Percentiles rank a stretch among this genome's conserved stretches.
Conservation (phyloP, 2,329 filamentous ascomycete genomes). For the Hymenoscyphus linearis region DNA sequence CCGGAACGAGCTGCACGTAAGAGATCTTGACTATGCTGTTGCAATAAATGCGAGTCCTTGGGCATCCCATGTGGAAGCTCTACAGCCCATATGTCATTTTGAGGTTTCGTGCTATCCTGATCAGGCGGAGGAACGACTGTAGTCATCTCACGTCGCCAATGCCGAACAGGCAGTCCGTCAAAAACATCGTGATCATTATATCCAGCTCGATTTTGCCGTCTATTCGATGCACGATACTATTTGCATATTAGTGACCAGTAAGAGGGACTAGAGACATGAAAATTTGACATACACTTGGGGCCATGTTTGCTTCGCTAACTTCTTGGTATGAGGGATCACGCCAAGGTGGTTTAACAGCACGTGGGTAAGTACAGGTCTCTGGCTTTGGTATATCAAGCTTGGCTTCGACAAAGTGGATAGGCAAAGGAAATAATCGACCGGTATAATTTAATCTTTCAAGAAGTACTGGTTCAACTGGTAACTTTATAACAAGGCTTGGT, state of each 20-base stretch:
- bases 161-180: conserved; percentile 68
- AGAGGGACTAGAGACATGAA: not conserved
- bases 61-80: conserved; percentile 80
- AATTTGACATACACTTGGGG: conserved; percentile 7
- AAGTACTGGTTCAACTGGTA: not conserved
- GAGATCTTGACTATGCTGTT: conserved; percentile 75
- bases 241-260: not conserved
- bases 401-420: not conserved
- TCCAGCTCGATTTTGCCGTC: conserved; percentile 30
- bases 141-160: conserved; percentile 74
- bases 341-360: not conserved
- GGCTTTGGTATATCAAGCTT: not conserved
- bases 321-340: not conserved
- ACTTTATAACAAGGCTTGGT: not conserved
- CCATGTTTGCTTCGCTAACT: conserved; percentile 4
- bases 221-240: conserved; percentile 27
- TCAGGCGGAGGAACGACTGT: conserved; percentile 61
- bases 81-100: conserved; percentile 64
- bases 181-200: conserved; percentile 50
- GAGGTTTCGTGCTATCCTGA: conserved; percentile 54
- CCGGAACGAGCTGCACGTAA: conserved; percentile 76
- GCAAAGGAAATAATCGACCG: not conserved
- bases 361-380: not conserved
- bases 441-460: not conserved
- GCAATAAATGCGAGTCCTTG: conserved; percentile 72